A percentile compares a stretch with the other conserved stretches of the same genome.
phyloP scores from a whole-genome alignment of 495 filamentous ascomycete genomes.

The Penicillium argentinense region DNA sequence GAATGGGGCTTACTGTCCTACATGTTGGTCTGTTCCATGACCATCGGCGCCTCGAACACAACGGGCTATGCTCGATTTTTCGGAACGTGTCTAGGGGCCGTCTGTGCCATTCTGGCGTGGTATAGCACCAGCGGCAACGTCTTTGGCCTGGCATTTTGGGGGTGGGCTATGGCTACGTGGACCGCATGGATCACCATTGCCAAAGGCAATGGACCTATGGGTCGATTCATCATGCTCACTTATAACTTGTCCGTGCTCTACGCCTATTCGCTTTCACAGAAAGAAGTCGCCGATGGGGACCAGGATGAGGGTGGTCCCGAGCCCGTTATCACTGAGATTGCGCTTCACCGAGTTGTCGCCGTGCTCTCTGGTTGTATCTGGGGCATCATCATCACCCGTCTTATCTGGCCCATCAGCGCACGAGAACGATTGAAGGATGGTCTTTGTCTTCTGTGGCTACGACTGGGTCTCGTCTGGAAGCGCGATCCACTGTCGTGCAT shows the following conservation, averaged over 20 bases:
- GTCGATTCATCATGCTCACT: constrained; percentile 87
- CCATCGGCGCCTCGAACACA: constrained; percentile 90
- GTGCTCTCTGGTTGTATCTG: constrained; percentile 86
- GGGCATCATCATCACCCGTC: constrained; percentile 85
- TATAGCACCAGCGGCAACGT: constrained; percentile 68
- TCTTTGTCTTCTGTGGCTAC: constrained; percentile 80
- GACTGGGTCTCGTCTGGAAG: constrained; percentile 95
- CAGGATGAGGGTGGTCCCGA: constrained; percentile 79
- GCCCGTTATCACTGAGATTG: constrained; percentile 84
- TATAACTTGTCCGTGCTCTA: constrained; percentile 98
- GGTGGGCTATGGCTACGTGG: constrained; percentile 76
- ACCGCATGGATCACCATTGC: constrained; percentile 88
- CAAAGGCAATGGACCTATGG: constrained; percentile 82
- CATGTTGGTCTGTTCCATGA: constrained; percentile 98
- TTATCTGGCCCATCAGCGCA: constrained; percentile 93
- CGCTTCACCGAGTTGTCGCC: constrained; percentile 83
- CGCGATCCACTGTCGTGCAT: constrained; percentile 84
- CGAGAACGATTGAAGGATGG: constrained; percentile 83
- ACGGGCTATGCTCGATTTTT: constrained; percentile 82
- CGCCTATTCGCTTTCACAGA: constrained; percentile 81
- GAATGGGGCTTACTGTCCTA: constrained; percentile 97
- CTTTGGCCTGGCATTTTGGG: constrained; percentile 69
- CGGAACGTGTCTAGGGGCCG: constrained; percentile 83
- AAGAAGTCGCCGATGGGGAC: constrained; percentile 67
- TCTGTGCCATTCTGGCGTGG: constrained; percentile 77